phyloP scores from a whole-genome alignment of 139 green algal species.

The Picochlorum sp. region DNA sequence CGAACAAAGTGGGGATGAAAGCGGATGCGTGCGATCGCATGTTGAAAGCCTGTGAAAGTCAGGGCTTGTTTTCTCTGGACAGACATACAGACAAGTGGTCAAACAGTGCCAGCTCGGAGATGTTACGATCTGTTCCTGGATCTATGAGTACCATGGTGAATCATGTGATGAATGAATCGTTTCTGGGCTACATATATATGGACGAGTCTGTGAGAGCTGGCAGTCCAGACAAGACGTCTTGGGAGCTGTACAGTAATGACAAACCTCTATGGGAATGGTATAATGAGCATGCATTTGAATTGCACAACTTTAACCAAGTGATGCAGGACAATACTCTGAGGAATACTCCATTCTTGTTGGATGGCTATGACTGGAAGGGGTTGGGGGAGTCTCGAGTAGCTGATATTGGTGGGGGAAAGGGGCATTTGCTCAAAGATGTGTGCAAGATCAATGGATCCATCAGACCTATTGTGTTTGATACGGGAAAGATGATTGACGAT shows the following conservation, averaged over 20 bases:
- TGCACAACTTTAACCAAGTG: background rate
- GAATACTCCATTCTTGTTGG: background rate
- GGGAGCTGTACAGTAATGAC: background rate
- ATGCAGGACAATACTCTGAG: background rate
- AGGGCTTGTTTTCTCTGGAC: too few relatives aligned
- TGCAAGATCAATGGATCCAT: background rate
- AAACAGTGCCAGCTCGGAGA: background rate
- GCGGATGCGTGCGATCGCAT: too few relatives aligned
- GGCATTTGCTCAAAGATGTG: background rate
- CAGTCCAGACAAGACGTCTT: background rate
- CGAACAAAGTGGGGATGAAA: too few relatives aligned
- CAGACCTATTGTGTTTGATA: constrained; percentile 1
- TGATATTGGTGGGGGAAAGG: background rate
- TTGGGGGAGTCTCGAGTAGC: background rate
- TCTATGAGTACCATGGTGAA: background rate
- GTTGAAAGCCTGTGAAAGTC: too few relatives aligned
- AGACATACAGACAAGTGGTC: too few relatives aligned
- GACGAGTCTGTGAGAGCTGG: background rate
- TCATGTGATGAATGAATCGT: background rate
- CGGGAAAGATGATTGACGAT: background rate
- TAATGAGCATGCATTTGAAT: background rate
- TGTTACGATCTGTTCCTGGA: background rate
- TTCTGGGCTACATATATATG: background rate
- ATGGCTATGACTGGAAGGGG: background rate
- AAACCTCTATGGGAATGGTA: background rate